Evolutionary conservation across 2,329 filamentous ascomycete species (phyloP), one percentile per base, ranked within the genome.

Genomic region (Huntiella omanensis): DNA sequence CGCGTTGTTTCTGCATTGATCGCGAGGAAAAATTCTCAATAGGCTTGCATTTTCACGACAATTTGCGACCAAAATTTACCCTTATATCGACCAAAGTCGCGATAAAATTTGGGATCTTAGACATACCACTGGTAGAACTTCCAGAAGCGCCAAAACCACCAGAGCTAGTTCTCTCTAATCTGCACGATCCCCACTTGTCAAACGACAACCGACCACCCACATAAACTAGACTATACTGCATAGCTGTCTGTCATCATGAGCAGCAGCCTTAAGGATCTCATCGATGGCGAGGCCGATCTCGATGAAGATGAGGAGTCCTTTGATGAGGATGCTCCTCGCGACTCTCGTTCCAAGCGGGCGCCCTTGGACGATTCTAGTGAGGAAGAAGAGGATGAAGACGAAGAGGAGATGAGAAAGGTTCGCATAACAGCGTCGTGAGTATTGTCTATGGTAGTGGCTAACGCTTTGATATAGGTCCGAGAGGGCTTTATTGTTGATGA

Each of bases 401-500:
- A 94, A 54, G 82, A 86, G 58, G 86, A 91, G 59, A 85, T 84
- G 52, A 74, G 77, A 54, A 80, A 77, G 60, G 83, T 91, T 17
- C 40, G 48, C 33, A 16, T 5, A 5, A 13, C 40, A 19, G 56
- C 11, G 34, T 13, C 49, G 52, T 50, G 39, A 5, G 13, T 4
- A 34, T 8, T 8, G 17, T 39, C 15, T 17, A 11, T 39, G 5
- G 15, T 15, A 15, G 15, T 17, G 10, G 37, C 37, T 15, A 39
- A 11, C 12, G 19, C 37, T 19, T 15, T 39, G 8, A 12, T 17
- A 39, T 56, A 94, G 86, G 74, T 93, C 53, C 83, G 83, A 45
- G 86, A 93, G 66, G 88, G 87, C 19, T 98, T 96, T 64, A 95
- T 98, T 53, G 85, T 93, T 52, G 85, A 93, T 56, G 87, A 94